phyloP scores from a whole-genome alignment of 306 rosid genomes.

The Psophocarpus tetragonolobus region DNA sequence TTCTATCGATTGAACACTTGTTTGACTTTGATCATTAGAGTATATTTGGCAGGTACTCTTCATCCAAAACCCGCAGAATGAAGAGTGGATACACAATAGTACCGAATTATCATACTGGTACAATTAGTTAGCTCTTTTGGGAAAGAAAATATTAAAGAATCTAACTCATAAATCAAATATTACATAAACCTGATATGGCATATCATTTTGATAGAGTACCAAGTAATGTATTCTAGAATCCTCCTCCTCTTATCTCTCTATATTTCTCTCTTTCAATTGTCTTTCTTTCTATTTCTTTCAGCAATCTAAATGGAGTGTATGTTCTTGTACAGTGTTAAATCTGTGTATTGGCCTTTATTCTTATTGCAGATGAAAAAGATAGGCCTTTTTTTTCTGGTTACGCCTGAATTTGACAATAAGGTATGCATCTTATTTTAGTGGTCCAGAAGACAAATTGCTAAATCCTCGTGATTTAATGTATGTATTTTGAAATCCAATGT shows the following conservation, averaged over 20 bases:
- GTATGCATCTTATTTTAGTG: neutral
- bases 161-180: neutral
- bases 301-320: neutral
- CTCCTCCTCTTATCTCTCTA: neutral
- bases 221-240: neutral
- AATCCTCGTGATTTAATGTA: slow-evolving; percentile 5
- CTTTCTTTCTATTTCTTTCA: neutral
- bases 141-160: too few species aligned
- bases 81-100: too few species aligned
- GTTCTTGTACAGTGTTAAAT: neutral
- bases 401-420: neutral
- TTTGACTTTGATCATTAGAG: too few species aligned
- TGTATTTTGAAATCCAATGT: neutral
- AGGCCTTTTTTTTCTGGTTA: neutral
- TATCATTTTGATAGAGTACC: neutral
- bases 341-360: neutral
- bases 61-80: too few species aligned
- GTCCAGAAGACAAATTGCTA: neutral
- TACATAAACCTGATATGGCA: neutral
- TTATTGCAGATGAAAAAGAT: neutral
- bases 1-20: too few species aligned
- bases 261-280: neutral
- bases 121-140: too few species aligned
- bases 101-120: too few species aligned
- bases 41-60: too few species aligned